Evolutionary conservation across 23 red algal genomes (phyloP).

Genomic region (Gracilaria vermiculophylla): DNA sequence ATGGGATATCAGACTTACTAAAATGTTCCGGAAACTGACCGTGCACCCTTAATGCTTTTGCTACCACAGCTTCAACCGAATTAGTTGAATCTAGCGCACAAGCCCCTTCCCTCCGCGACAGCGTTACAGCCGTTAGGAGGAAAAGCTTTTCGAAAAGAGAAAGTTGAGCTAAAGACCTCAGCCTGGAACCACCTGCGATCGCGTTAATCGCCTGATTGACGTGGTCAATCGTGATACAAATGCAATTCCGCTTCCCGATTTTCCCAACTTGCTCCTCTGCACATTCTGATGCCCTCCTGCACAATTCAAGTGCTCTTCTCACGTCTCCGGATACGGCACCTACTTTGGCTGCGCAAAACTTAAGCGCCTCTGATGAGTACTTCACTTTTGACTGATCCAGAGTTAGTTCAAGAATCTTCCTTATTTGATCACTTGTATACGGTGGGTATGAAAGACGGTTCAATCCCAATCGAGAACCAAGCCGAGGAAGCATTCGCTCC

Average conservation of each 20-base stretch:
- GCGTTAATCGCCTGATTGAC: conserved; percentile 17
- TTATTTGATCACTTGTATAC: conserved; percentile 80
- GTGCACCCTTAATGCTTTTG: neutral
- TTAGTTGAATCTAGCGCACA: conserved; percentile 37
- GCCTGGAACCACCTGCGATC: conserved; percentile 9
- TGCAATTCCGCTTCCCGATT: neutral
- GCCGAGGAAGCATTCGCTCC: conserved; percentile 82
- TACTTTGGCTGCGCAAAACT: conserved; percentile 81
- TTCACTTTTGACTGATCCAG: conserved; percentile 16
- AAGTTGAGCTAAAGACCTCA: conserved; percentile 23
- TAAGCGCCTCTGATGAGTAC: conserved; percentile 31
- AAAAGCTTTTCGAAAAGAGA: conserved; percentile 28
- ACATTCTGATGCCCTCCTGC: conserved; percentile 17
- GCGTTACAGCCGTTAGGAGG: conserved; percentile 1
- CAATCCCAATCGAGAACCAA: conserved; percentile 83
- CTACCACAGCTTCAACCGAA: conserved; percentile 6
- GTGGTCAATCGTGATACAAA: conserved; percentile 15
- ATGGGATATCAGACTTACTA: neutral
- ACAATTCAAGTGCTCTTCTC: conserved; percentile 75
- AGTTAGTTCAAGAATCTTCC: conserved; percentile 53
- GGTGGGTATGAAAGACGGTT: conserved; percentile 83
- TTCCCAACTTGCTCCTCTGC: neutral
- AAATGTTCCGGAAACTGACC: neutral
- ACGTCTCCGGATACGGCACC: conserved; percentile 90
- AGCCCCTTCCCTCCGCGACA: conserved; percentile 7